Conservation (phyloP, 306 rosid genomes). For the Crotalaria pallida region DNA sequence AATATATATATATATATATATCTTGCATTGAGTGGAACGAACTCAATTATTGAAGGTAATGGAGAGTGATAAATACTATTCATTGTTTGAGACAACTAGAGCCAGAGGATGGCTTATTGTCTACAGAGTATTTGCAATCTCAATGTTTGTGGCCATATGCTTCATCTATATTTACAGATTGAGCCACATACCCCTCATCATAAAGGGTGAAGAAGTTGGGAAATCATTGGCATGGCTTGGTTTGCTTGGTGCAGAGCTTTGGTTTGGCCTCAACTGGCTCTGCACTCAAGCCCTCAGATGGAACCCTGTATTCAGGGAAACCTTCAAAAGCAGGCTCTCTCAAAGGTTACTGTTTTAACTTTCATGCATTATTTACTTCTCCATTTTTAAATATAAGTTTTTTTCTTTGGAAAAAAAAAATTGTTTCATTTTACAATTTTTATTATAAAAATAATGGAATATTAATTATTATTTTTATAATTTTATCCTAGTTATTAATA, state of each 20-base stretch:
- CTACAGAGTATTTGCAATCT: constrained; percentile 39
- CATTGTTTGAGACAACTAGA: constrained; percentile 55
- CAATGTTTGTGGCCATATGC: constrained; percentile 49
- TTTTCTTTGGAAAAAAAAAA: too few relatives aligned
- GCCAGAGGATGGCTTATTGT: constrained; percentile 35
- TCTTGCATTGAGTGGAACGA: too few relatives aligned
- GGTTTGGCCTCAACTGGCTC: constrained; percentile 83
- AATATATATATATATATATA: too few relatives aligned
- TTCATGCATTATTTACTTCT: too few relatives aligned
- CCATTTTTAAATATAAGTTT: too few relatives aligned
- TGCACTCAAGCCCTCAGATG: constrained; percentile 62
- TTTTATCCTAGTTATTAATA: too few relatives aligned
- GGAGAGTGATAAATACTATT: not conserved
- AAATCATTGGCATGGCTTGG: constrained; percentile 52
- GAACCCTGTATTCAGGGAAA: constrained; percentile 45
- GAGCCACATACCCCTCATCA: constrained; percentile 26
- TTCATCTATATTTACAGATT: constrained; percentile 65
- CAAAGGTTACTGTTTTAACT: too few relatives aligned
- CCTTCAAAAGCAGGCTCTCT: constrained; percentile 55
- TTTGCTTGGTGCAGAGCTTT: constrained; percentile 56
- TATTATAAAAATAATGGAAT: too few relatives aligned
- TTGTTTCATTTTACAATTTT: too few relatives aligned
- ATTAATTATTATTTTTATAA: too few relatives aligned
- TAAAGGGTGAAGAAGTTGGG: constrained; percentile 17
- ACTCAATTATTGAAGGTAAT: too few relatives aligned